Conservation (phyloP, 2,329 filamentous ascomycete species). For the Trichoderma sp. region DNA sequence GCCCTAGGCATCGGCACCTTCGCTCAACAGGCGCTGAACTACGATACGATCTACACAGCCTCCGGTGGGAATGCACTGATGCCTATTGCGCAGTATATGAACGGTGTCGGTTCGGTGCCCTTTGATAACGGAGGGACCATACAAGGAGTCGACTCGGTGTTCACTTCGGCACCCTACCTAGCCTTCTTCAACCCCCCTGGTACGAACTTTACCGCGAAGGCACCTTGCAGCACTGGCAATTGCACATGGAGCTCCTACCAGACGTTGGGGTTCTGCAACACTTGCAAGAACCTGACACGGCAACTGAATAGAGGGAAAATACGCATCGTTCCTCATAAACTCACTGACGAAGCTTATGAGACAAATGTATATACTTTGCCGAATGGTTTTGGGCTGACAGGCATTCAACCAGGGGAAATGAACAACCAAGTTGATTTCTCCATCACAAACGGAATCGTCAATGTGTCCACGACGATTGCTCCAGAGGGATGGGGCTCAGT, state of each 20-base stretch:
- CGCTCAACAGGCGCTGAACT: not conserved
- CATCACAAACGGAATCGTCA: not conserved
- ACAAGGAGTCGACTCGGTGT: not conserved
- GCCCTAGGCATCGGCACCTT: slow-evolving; percentile 10
- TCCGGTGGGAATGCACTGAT: slow-evolving; percentile 1
- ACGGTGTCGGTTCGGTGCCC: not conserved
- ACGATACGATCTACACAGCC: not conserved
- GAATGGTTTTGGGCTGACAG: not conserved
- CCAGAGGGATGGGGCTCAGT: not conserved
- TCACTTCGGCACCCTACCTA: not conserved
- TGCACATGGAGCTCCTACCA: not conserved
- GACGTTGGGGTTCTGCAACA: not conserved
- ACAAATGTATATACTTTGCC: not conserved
- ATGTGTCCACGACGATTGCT: not conserved
- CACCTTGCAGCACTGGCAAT: not conserved
- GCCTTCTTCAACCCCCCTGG: not conserved
- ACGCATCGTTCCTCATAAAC: not conserved
- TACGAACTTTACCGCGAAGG: not conserved
- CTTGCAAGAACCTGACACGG: not conserved
- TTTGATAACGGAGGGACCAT: not conserved
- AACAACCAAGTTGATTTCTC: not conserved
- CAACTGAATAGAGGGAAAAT: not conserved
- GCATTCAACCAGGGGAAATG: not conserved
- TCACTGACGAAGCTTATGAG: not conserved
- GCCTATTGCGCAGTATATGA: not conserved